These are phyloP conservation scores for Nemania sp. DNA, from an alignment of 2,329 filamentous ascomycete species.

Conservation along the genomic window DNA sequence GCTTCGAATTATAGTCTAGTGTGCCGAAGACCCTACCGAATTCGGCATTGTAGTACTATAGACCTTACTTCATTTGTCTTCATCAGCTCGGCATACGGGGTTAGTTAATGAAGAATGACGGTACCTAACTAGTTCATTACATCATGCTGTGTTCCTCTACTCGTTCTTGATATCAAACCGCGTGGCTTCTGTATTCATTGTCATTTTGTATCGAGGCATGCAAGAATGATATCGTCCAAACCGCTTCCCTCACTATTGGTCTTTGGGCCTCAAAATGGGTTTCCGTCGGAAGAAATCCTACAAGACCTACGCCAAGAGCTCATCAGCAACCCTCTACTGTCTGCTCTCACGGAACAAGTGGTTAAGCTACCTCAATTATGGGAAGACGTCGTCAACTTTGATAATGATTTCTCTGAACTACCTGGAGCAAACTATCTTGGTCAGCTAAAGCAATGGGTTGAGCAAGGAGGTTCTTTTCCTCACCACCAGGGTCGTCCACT, in stretches of 20 bases:
- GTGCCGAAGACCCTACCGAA: background rate
- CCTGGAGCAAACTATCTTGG: conserved; percentile 13
- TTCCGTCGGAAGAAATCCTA: conserved; percentile 21
- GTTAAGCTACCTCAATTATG: conserved; percentile 18
- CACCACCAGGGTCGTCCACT: background rate
- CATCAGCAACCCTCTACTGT: conserved; percentile 16
- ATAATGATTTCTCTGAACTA: background rate
- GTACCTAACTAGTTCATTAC: conserved; percentile 9
- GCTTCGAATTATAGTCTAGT: background rate
- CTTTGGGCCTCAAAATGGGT: conserved; percentile 37
- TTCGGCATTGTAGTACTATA: conserved; percentile 1
- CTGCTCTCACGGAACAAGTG: conserved; percentile 18
- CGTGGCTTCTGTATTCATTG: background rate
- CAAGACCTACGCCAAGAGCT: conserved; percentile 32
- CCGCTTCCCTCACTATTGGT: conserved; percentile 33
- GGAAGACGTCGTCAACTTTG: background rate
- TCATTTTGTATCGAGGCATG: conserved; percentile 7
- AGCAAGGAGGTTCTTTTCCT: conserved; percentile 16
- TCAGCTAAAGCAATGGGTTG: conserved; percentile 18
- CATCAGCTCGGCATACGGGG: background rate
- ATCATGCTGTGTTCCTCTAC: background rate
- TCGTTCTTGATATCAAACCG: conserved; percentile 10
- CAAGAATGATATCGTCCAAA: conserved; percentile 16
- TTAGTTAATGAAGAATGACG: background rate
- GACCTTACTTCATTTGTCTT: conserved; percentile 1